Evolutionary conservation across 305 asterid genomes (phyloP).

Genomic region (Plantago coronopus): DNA sequence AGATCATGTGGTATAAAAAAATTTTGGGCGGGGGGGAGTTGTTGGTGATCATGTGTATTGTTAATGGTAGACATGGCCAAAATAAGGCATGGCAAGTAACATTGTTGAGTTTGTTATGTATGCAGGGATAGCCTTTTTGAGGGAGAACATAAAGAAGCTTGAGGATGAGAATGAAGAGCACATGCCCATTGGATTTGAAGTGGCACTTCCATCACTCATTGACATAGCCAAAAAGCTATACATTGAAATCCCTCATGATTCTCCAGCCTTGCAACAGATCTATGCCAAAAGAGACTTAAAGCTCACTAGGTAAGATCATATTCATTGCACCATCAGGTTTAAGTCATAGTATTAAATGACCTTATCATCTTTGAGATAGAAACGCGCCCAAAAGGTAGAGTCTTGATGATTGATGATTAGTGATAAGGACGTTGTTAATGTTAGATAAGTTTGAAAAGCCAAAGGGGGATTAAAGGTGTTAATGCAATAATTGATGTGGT

Average conservation of each 20-base stretch:
- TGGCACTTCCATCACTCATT: conserved; percentile 80
- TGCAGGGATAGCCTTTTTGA: conserved; percentile 52
- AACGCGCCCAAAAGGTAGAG: no score
- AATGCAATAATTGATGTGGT: no score
- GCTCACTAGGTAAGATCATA: conserved; percentile 80
- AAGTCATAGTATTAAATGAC: no score
- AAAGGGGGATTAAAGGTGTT: no score
- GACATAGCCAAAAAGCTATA: conserved; percentile 51
- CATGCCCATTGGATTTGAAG: conserved; percentile 91
- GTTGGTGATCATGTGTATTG: neutral
- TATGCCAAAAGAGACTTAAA: conserved; percentile 55
- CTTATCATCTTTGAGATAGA: no score
- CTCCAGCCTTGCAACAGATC: conserved; percentile 55
- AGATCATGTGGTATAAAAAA: no score
- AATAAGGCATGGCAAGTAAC: neutral
- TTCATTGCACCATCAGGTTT: no score
- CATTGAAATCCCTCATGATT: conserved; percentile 56
- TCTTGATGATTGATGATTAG: no score
- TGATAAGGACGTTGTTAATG: no score
- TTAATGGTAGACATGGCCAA: neutral
- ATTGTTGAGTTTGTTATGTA: neutral
- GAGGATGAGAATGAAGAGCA: conserved; percentile 70
- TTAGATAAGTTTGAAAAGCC: no score
- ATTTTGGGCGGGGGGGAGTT: no score
- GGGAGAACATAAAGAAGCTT: conserved; percentile 50